These are phyloP conservation scores for Aegilops longissima DNA, from an alignment of 176 grass and related monocot genomes.

Conservation along the genomic window DNA sequence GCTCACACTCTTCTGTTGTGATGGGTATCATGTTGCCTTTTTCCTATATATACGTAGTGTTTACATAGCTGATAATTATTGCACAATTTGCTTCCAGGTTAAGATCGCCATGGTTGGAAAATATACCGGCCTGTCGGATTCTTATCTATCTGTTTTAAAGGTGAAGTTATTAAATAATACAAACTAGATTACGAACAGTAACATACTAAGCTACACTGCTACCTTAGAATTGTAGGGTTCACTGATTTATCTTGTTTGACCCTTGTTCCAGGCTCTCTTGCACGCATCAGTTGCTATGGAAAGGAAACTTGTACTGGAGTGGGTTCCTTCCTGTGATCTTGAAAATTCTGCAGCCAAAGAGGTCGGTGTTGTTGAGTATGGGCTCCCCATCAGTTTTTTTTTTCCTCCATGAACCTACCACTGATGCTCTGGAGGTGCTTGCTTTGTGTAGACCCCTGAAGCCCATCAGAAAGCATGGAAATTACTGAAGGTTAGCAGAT, in stretches of 20 bases:
- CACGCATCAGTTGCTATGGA: slow-evolving; percentile 85
- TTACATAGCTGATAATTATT: slow-evolving; percentile 11
- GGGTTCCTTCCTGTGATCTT: slow-evolving; percentile 91
- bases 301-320: slow-evolving; percentile 89
- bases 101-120: slow-evolving; percentile 91
- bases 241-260: slow-evolving; percentile 12
- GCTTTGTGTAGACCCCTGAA: slow-evolving; percentile 62
- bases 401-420: slow-evolving; percentile 12
- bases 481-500: slow-evolving; percentile 69
- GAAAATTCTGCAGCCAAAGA: slow-evolving; percentile 73
- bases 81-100: slow-evolving; percentile 53
- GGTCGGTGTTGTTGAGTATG: slow-evolving; percentile 47
- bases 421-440: slow-evolving; percentile 31
- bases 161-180: slow-evolving; percentile 37
- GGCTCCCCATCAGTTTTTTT: slow-evolving; percentile 25
- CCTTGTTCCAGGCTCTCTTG: slow-evolving; percentile 67
- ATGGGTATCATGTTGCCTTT: not conserved
- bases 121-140: slow-evolving; percentile 77
- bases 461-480: slow-evolving; percentile 81
- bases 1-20: not conserved
- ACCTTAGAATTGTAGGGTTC: slow-evolving; percentile 4
- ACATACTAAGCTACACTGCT: not conserved
- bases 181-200: too few species aligned
- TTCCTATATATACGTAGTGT: not conserved
- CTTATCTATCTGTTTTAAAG: slow-evolving; percentile 89